Evolutionary conservation across 331 rosid genomes (phyloP).

Genomic region (Stylosanthes scabra): DNA sequence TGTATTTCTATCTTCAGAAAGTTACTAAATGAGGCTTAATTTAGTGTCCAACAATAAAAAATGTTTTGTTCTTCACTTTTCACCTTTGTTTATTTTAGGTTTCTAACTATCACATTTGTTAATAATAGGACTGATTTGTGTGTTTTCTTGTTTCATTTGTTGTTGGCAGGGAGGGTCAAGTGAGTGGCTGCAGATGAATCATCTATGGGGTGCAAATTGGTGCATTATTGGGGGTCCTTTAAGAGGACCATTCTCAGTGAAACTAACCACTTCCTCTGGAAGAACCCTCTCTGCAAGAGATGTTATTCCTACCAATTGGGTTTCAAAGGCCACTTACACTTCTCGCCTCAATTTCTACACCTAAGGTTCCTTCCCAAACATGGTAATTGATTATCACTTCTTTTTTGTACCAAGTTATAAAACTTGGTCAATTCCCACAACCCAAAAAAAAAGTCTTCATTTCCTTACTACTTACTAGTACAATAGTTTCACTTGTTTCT

Average conservation of each 20-base stretch:
- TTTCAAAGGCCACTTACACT: constrained; percentile 83
- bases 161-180: constrained; percentile 70
- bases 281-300: constrained; percentile 74
- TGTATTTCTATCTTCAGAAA: too few relatives aligned
- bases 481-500: not conserved
- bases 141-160: not conserved
- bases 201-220: constrained; percentile 97
- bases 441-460: constrained; percentile 55
- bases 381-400: constrained; percentile 21
- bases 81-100: too few relatives aligned
- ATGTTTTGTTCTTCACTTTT: too few relatives aligned
- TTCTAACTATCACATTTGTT: not conserved
- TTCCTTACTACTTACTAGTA: constrained; percentile 32
- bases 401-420: constrained; percentile 28
- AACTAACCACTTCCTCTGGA: constrained; percentile 68
- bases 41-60: too few relatives aligned
- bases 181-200: constrained; percentile 86
- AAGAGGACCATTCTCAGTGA: constrained; percentile 90
- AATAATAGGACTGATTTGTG: constrained; percentile 5
- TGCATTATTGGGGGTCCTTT: constrained; percentile 74
- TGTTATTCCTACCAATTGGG: constrained; percentile 82
- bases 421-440: constrained; percentile 36
- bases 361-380: constrained; percentile 16
- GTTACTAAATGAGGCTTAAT: too few relatives aligned
- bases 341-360: constrained; percentile 73